Conservation (phyloP, 345 rosid genomes). For the Nasturtium officinale region DNA sequence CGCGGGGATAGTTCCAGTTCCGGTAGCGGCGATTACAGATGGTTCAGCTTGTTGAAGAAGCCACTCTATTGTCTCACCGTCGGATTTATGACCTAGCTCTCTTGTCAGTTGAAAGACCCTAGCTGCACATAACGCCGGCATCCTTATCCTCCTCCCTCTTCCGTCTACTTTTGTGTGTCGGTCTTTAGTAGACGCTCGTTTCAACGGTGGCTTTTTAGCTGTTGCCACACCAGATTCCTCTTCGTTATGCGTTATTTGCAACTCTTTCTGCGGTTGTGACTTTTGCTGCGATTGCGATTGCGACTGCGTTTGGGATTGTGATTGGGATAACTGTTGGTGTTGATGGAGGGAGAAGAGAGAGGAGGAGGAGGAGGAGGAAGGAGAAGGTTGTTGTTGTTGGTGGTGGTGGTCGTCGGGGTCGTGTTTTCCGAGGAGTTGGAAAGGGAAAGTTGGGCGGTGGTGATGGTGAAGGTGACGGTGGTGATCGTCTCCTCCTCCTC, state of each 20-base stretch:
- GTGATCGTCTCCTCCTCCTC: conserved; percentile 55
- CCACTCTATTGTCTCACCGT: conserved; percentile 98
- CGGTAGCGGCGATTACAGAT: conserved; percentile 94
- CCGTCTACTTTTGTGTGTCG: conserved; percentile 97
- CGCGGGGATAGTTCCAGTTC: conserved; percentile 97
- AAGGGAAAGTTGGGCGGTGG: conserved; percentile 72
- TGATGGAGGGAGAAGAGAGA: conserved; percentile 54
- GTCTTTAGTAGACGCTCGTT: conserved; percentile 87
- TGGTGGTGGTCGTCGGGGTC: conserved; percentile 57
- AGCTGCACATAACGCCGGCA: conserved; percentile 99
- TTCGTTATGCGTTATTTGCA: conserved; percentile 27
- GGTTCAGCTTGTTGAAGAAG: conserved; percentile 99
- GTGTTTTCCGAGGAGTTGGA: conserved; percentile 80
- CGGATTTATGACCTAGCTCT: conserved; percentile 92
- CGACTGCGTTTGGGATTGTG: conserved; percentile 1
- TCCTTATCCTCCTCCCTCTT: conserved; percentile 92
- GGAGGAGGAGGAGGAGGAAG: conserved; percentile 55
- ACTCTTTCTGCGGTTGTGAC: conserved; percentile 35
- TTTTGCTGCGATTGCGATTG: conserved; percentile 31
- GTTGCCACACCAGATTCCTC: conserved; percentile 39
- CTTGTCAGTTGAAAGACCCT: conserved; percentile 94
- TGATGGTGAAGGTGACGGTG: conserved; percentile 59
- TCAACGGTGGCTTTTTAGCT: conserved; percentile 71
- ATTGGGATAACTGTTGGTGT: conserved; percentile 47
- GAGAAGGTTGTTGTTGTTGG: conserved; percentile 49